A percentile compares a stretch with the other conserved stretches of the same genome.
These are phyloP conservation scores for Trichosporon faecale DNA, from an alignment of 1,284 basidiomycete species.

Conservation along the genomic window DNA sequence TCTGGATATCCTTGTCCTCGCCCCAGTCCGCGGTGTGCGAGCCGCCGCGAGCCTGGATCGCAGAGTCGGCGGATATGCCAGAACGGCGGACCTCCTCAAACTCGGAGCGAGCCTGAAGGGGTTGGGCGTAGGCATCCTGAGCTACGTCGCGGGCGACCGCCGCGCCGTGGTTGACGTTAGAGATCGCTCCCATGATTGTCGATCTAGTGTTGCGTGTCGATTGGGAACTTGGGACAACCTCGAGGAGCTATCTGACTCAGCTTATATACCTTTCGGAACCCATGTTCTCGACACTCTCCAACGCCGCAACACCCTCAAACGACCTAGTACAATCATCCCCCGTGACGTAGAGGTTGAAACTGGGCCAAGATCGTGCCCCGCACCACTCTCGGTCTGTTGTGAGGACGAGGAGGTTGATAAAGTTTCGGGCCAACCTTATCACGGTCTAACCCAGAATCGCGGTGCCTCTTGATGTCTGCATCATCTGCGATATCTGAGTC, in stretches of 20 bases:
- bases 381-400: conserved; percentile 7
- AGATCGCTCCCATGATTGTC: background rate
- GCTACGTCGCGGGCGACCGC: background rate
- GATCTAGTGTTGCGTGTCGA: background rate
- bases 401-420: background rate
- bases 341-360: background rate
- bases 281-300: background rate
- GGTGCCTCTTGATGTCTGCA: background rate
- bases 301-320: background rate
- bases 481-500: background rate
- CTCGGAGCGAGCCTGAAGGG: background rate
- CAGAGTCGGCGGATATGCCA: background rate
- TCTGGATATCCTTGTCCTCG: background rate
- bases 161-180: background rate
- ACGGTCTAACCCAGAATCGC: background rate
- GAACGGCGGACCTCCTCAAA: background rate
- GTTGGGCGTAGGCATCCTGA: background rate
- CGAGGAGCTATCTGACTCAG: background rate
- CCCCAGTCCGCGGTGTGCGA: background rate
- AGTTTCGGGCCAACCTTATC: conserved; percentile 7
- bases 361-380: background rate
- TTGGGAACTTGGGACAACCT: background rate
- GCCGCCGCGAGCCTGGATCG: background rate
- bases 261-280: background rate
- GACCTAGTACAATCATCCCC: background rate